Percentiles rank a stretch among this genome's conserved stretches.
phyloP scores from a whole-genome alignment of 2,329 filamentous ascomycete species.

The Metarhizium anisopliae region DNA sequence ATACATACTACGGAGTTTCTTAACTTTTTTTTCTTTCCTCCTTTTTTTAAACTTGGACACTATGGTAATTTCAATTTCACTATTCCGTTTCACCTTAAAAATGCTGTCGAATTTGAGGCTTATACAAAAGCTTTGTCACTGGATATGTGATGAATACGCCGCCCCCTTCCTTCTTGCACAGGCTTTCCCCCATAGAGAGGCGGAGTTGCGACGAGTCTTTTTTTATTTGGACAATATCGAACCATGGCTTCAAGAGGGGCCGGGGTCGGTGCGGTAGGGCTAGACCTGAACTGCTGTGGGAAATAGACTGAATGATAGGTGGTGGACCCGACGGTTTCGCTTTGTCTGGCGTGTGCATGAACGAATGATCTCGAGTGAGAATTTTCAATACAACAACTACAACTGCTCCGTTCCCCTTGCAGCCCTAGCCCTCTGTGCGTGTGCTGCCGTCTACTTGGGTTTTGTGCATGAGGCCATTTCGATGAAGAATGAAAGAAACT shows the following conservation, averaged over 20 bases:
- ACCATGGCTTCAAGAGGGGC: background rate
- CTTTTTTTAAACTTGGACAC: background rate
- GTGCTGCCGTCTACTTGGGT: too few species aligned
- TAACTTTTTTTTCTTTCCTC: background rate
- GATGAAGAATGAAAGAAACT: too few species aligned
- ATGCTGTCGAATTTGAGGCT: background rate
- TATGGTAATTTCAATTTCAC: background rate
- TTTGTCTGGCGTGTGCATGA: background rate
- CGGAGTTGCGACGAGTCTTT: background rate
- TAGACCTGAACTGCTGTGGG: background rate
- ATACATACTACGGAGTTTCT: background rate
- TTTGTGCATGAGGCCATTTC: too few species aligned
- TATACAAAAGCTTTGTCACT: background rate
- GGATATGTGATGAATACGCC: background rate
- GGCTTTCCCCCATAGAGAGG: background rate
- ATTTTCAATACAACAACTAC: too few species aligned
- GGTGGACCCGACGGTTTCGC: too few species aligned
- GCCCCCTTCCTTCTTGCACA: background rate
- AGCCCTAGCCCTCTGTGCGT: too few species aligned
- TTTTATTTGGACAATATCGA: background rate
- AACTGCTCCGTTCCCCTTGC: too few species aligned
- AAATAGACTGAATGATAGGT: background rate
- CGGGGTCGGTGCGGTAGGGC: background rate
- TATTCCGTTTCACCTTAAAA: too few species aligned
- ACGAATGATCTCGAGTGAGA: background rate